Base-by-base conservation (phyloP, 768 basidiomycete genomes). In the Vararia minispora region DNA sequence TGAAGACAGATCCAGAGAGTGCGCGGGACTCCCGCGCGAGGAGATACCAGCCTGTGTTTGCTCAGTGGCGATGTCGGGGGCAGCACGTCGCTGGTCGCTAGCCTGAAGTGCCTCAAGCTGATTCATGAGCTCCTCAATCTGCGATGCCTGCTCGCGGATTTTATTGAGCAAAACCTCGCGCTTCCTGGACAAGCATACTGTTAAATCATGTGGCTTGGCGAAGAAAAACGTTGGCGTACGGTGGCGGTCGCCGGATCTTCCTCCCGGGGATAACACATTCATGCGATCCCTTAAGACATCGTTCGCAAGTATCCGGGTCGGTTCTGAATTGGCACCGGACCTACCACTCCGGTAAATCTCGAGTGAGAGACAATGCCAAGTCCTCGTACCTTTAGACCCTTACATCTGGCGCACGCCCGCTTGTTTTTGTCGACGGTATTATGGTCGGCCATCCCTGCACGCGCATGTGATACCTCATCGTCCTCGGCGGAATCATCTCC, bases 241-340 rank as follows among this genome's bases (percentile, higher is more conserved):
- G 85, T 37, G 85, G 84, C 4, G 77, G 70, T 32, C 78, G 66
- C 40, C 84, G 77, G 52, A 82, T 81, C 58, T 84, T 87, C 44
- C 80, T 69, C n/a, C 83, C 84, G n/a, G 84, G 84, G 35, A 81
- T 83, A 28, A 77, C 60, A 47, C 84, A 88, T 36, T 83, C 79
- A 40, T 82, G 76, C 5, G 71, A 72, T 8, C 78, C 79, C 43
- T 73, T 72, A 39, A 71, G 56, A 50, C 84, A 88, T 9, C 84
- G 76, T 52, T 74, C 83, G 58, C 84, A 88, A 3, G 74, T 74
- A 49, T 86, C 81, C 11, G 67, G 72, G 35, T 81, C 78, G 11
- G 71, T 71, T 53, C 64, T 73, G 57, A 83, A 80, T 56, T 85
- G 83, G 54, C 84, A 88, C 47, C 71, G 76, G 41, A 86, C 83